Base-by-base conservation (phyloP, 2,329 filamentous ascomycete species). In the Berkeleyomyces basicola region DNA sequence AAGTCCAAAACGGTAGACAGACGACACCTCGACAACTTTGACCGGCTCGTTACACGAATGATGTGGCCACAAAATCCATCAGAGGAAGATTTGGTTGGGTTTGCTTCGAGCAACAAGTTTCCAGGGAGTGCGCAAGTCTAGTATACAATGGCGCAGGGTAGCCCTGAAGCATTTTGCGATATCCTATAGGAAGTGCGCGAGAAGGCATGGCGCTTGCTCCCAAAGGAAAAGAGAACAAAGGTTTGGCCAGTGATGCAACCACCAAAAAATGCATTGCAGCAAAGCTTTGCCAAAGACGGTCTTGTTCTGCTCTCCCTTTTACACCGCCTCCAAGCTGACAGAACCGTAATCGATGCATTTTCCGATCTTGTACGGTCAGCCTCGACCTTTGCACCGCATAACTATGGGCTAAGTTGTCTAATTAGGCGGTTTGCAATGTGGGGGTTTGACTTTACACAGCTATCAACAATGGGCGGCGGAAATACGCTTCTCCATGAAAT, bases 141-240 rank as follows among this genome's bases (percentile, higher is more conserved):
- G 63, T 49, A 64, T 36, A 37, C 42, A 33, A 53, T 64, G 40
- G 44, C 53, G 11, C 44, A 61, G 33, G 42, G 43, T 40, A 59
- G 53, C 23, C 43, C 53, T 7, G 49, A 59, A n/a, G 46, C 47
- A 14, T 46, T 64, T 40, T 49, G 43, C n/a, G 59, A 62, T n/a
- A 43, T 64, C 9, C 46, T 61, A 14, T 64, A 55, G 63, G 63
- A 64, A 44, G 59, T 64, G n/a, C 63, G 63, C 9, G 63, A 64
- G 23, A 61, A 58, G 37, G 63, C 63, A 36, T 62, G 44, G 59
- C 58, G 47, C 39, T 16, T 58, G 5, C 49, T 64, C 11, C 63
- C 63, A 2, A 4, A 49, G n/a, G 44, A 31, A 23, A 53, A 43
- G 31, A 43, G 33, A 23, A 11, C 14, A 16, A 11, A 47, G 46